Percentiles rank a stretch among this genome's conserved stretches.
Evolutionary conservation across 768 basidiomycete genomes (phyloP).

Genomic region (Rhizopogon rudus): DNA sequence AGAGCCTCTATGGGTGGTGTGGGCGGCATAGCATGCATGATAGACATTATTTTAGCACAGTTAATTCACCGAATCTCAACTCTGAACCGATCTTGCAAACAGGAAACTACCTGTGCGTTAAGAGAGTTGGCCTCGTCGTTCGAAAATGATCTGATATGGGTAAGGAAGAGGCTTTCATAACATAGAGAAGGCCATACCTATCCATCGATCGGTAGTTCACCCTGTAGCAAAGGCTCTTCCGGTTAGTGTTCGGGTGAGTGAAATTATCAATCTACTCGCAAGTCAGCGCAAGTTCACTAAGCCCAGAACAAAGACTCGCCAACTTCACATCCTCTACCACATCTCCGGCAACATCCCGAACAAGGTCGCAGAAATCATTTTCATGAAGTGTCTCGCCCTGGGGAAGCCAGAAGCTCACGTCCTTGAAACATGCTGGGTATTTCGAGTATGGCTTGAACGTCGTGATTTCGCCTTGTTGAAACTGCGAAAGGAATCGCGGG

Average conservation of each 20-base stretch:
- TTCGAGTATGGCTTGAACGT: constrained; percentile 90
- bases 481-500: constrained; percentile 82
- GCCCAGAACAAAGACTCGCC: constrained; percentile 37
- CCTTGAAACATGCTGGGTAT: constrained; percentile 91
- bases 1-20: constrained; percentile 25
- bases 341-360: constrained; percentile 90
- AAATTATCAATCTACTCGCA: constrained; percentile 82
- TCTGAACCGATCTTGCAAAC: constrained; percentile 58
- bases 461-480: constrained; percentile 67
- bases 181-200: constrained; percentile 41
- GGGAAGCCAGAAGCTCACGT: constrained; percentile 91
- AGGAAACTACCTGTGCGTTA: constrained; percentile 56
- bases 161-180: constrained; percentile 1
- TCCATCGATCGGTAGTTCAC: constrained; percentile 98
- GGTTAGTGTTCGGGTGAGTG: constrained; percentile 79
- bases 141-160: constrained; percentile 60
- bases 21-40: constrained; percentile 16
- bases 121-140: constrained; percentile 88
- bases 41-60: constrained; percentile 32
- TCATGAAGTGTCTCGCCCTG: constrained; percentile 64
- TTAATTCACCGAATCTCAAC: constrained; percentile 82
- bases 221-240: constrained; percentile 80
- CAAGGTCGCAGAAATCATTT: constrained; percentile 95
- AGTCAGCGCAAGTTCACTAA: constrained; percentile 3
- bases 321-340: constrained; percentile 85